A percentile compares a stretch with the other conserved stretches of the same genome.
phyloP scores from a whole-genome alignment of 257 asterid species.

The Dorcoceras hygrometricum region DNA sequence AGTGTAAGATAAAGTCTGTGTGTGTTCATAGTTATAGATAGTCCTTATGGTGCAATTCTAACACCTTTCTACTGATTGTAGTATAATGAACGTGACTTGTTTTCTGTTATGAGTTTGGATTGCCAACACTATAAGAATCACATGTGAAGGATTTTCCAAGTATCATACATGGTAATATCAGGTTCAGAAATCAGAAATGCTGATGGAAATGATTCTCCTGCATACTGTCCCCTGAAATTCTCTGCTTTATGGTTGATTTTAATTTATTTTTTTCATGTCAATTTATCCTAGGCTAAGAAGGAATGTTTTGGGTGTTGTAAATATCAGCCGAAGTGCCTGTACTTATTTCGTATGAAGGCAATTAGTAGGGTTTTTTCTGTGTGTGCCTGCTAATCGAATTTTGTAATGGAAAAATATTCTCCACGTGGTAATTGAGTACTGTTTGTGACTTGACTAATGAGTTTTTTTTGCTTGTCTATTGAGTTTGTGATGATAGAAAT shows the following conservation, averaged over 20 bases:
- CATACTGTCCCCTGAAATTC: neutral
- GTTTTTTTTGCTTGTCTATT: no score
- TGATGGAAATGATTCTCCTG: neutral
- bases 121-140: neutral
- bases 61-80: neutral
- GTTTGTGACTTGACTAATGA: neutral
- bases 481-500: no score
- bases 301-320: neutral
- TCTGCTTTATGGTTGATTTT: neutral
- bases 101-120: neutral
- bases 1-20: no score
- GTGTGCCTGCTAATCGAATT: neutral
- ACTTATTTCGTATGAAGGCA: neutral
- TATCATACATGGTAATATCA: neutral
- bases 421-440: neutral
- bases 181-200: neutral
- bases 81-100: neutral
- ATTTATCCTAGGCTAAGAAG: neutral
- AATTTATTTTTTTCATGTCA: neutral
- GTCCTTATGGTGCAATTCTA: neutral
- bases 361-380: neutral
- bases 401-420: no score
- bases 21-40: neutral
- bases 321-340: neutral
- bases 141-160: neutral